These are phyloP conservation scores for Plasmopara halstedii DNA, from an alignment of 352 stramenopile genomes.

Conservation along the genomic window DNA sequence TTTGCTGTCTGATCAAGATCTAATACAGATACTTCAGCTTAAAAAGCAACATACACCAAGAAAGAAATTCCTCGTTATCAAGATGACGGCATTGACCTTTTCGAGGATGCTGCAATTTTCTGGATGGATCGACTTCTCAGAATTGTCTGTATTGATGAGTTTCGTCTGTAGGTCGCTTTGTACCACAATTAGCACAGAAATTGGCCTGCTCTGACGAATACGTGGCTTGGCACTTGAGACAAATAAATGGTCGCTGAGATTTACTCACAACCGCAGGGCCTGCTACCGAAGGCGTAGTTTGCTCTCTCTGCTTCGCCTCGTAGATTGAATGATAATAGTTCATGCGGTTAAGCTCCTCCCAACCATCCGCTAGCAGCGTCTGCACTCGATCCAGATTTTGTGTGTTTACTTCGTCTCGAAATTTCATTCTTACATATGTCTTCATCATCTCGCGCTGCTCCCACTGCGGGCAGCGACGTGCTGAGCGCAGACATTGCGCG, in stretches of 20 bases:
- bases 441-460: slow-evolving; percentile 83
- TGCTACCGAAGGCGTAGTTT: slow-evolving; percentile 1
- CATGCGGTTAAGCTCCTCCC: slow-evolving; percentile 78
- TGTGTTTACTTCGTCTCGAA: slow-evolving; percentile 42
- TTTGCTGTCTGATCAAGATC: slow-evolving; percentile 11
- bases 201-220: slow-evolving; percentile 50
- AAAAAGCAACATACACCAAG: too few species aligned
- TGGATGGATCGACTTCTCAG: not conserved
- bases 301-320: slow-evolving; percentile 42
- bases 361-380: slow-evolving; percentile 45
- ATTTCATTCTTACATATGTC: slow-evolving; percentile 72
- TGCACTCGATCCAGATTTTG: slow-evolving; percentile 50
- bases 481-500: slow-evolving; percentile 64
- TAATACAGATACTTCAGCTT: slow-evolving; percentile 2
- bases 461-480: slow-evolving; percentile 62
- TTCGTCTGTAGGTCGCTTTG: slow-evolving; percentile 28
- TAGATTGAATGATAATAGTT: slow-evolving; percentile 85
- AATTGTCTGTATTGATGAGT: slow-evolving; percentile 3
- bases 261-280: not conserved
- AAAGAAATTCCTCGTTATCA: too few species aligned
- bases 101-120: not conserved
- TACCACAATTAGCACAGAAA: slow-evolving; percentile 68
- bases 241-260: slow-evolving; percentile 11
- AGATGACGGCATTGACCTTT: not conserved
- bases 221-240: slow-evolving; percentile 29